These are phyloP conservation scores for Xerocomellus chrysenteron DNA, from an alignment of 768 basidiomycete genomes.

Conservation along the genomic window DNA sequence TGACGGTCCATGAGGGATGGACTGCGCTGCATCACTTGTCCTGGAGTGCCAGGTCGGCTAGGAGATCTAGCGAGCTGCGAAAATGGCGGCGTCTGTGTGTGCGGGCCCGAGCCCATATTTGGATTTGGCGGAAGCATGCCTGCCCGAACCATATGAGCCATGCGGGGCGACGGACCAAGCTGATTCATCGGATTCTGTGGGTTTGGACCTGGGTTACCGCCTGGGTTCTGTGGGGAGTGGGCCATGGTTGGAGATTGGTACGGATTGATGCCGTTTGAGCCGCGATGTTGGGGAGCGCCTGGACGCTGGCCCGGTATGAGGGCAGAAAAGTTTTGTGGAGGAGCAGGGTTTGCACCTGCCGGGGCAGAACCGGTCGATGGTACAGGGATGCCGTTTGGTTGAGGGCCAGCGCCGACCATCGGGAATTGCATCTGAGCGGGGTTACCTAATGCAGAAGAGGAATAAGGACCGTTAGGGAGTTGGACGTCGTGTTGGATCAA, in stretches of 20 bases:
- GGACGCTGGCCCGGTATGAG: conserved; percentile 37
- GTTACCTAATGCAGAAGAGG: conserved; percentile 14
- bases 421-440: conserved; percentile 25
- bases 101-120: conserved; percentile 36
- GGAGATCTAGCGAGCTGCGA: conserved; percentile 52
- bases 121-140: conserved; percentile 53
- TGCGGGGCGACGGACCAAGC: conserved; percentile 53
- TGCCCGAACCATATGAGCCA: conserved; percentile 40
- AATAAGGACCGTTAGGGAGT: conserved; percentile 32
- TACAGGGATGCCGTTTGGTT: conserved; percentile 46
- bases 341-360: conserved; percentile 31
- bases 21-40: conserved; percentile 51
- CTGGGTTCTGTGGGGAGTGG: conserved; percentile 53
- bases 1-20: conserved; percentile 55
- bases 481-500: conserved; percentile 15
- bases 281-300: conserved; percentile 39
- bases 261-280: conserved; percentile 45
- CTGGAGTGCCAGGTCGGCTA: conserved; percentile 59
- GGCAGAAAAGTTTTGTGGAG: conserved; percentile 33
- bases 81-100: conserved; percentile 43
- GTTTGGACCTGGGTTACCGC: conserved; percentile 32
- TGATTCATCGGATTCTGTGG: conserved; percentile 45
- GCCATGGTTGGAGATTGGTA: conserved; percentile 69
- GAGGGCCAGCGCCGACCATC: conserved; percentile 36
- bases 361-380: conserved; percentile 23